Evolutionary conservation across 345 rosid genomes (phyloP).

Genomic region (Psidium guajava): DNA sequence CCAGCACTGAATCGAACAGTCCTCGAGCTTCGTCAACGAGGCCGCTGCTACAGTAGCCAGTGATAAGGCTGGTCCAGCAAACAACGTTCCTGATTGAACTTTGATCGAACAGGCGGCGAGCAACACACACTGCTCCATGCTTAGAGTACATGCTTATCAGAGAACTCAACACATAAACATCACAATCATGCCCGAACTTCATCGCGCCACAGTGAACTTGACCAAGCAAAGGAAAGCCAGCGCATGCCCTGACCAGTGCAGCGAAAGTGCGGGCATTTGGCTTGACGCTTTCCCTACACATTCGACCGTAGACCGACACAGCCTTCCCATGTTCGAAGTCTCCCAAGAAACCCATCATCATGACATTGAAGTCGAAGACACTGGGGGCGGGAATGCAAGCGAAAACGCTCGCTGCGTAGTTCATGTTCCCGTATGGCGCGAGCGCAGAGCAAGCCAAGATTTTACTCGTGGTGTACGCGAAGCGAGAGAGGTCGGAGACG

Average conservation of each 20-base stretch:
- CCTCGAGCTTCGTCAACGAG: conserved; percentile 10
- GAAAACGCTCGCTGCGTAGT: conserved; percentile 10
- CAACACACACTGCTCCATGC: conserved; percentile 7
- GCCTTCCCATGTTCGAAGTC: conserved; percentile 5
- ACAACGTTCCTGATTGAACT: conserved; percentile 6
- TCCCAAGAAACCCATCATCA: conserved; percentile 18
- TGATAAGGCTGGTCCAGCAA: conserved; percentile 17
- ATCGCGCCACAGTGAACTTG: conserved; percentile 5
- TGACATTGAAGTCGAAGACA: conserved; percentile 12
- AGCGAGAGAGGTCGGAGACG: conserved; percentile 5
- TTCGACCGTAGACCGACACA: conserved; percentile 5
- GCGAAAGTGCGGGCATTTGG: conserved; percentile 16
- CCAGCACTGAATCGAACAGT: conserved; percentile 14
- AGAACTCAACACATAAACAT: conserved; percentile 12
- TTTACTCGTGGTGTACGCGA: conserved; percentile 15
- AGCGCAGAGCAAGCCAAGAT: conserved; percentile 14
- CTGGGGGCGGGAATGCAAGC: conserved; percentile 6
- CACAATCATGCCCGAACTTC: conserved; percentile 13
- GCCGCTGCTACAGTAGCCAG: conserved; percentile 9
- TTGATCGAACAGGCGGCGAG: conserved; percentile 9
- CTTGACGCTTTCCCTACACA: conserved; percentile 6
- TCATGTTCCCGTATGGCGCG: conserved; percentile 4
- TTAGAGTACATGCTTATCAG: conserved; percentile 7
- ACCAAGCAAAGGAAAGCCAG: conserved; percentile 8
- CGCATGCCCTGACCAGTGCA: conserved; percentile 6